These are phyloP conservation scores for Marasmius oreades DNA, from an alignment of 1,284 basidiomycete genomes.

Conservation along the genomic window DNA sequence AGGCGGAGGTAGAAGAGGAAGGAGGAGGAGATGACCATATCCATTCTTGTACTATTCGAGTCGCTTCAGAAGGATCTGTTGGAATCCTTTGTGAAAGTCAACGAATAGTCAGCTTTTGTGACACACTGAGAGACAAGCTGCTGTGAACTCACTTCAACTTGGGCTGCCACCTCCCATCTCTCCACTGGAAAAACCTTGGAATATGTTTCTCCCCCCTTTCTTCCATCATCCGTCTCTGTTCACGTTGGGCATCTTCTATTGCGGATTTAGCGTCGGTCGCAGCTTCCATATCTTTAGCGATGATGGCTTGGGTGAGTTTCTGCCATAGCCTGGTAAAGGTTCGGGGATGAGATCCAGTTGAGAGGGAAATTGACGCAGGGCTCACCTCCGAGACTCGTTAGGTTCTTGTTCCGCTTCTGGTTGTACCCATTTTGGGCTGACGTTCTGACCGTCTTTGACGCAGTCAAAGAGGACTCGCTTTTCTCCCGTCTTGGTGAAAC, in stretches of 20 bases:
- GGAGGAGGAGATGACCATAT: constrained; percentile 5
- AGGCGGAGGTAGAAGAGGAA: neutral
- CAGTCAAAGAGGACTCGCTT: constrained; percentile 87
- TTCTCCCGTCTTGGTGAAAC: constrained; percentile 49
- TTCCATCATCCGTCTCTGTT: constrained; percentile 75
- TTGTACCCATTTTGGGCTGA: constrained; percentile 80
- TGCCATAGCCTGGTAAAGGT: constrained; percentile 87
- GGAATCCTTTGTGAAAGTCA: constrained; percentile 52
- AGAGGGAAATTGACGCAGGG: constrained; percentile 10
- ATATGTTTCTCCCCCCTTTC: constrained; percentile 64
- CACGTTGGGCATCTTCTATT: constrained; percentile 92
- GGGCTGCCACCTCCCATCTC: constrained; percentile 78
- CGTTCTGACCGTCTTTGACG: constrained; percentile 63
- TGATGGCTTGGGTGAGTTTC: constrained; percentile 85
- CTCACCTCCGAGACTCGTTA: constrained; percentile 83
- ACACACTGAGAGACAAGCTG: no score
- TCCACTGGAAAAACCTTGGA: constrained; percentile 81
- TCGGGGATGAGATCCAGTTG: no score
- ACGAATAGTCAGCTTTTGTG: neutral
- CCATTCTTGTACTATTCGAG: constrained; percentile 54
- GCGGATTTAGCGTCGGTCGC: constrained; percentile 89
- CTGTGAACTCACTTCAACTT: constrained; percentile 65
- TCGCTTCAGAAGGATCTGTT: constrained; percentile 63
- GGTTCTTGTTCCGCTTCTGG: constrained; percentile 87
- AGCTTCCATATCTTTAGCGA: constrained; percentile 86